Base-by-base conservation (phyloP, 106 monocot species). In the Chionographis japonica region DNA sequence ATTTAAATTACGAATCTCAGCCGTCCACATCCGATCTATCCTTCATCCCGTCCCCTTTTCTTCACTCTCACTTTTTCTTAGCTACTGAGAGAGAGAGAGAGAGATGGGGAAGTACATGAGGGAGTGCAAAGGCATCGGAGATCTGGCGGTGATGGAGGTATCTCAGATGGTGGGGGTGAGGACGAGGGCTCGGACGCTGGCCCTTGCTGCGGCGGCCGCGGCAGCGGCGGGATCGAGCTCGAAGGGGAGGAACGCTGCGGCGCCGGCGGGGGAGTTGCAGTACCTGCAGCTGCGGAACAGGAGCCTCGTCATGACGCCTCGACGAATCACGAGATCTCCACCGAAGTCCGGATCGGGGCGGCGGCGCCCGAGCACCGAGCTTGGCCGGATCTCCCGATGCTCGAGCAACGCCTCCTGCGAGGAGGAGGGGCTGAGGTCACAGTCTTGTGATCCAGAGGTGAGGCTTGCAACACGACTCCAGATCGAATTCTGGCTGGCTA, bases 381-480 rank as follows among this genome's bases (percentile, higher is more conserved):
- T 19, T 18, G 68, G 51, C 40, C 19, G 65, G 43, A 19, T 56
- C 19, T 62, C 62, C 7, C 61, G 54, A 15, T 68, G 68, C 27
- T 68, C 75, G 12, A 76, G 68, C 68, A 56, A 54, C 43, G 69
- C 55, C 27, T 68, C 76, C 2, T 52, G 39, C 54, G 76, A 56
- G 42, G 42, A 12, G 63, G 19, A 27, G 43, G 55, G 10, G 41
- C 10, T 12, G 8, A 8, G 12, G 12, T 42, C 16, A 35, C 19
- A 4, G 13, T 19, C 4, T 39, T 42, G 36, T 4, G 8, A 49
- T 6, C 13, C 12, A 15, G 49, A 70, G 70, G 70, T 70, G 11
- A 59, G 12, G 41, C 4, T 4, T 14, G 19, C 37, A 68, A 11
- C 10, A 8, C 19, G 39, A 68, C 55, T 56, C 54, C 68, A 9